Evolutionary conservation across 148 eudicot genomes (phyloP), one percentile per base, ranked within the genome.

Genomic region (Chenopodium berlandieri): DNA sequence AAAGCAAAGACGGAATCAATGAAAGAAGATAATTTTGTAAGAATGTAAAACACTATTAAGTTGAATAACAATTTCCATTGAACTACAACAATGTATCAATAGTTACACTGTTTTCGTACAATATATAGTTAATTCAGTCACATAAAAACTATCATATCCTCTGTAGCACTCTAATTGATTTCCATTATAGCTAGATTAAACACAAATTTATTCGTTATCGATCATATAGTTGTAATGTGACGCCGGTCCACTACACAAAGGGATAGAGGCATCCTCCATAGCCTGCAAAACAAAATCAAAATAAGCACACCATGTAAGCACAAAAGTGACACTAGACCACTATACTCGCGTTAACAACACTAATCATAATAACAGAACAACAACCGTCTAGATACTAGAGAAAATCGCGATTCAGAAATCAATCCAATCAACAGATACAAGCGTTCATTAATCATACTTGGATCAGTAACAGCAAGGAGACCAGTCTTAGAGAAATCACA

Each of bases 401-500:
- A 77, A 19, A 16, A 0, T 1, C 27, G 9, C n/a, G 65, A 6
- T 1, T 1, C 7, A 25, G 0, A 6, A 1, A 40, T 6, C 7
- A 40, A 40, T 0, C 44, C 44, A 40, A 0, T 40, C 44, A 40
- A 6, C 44, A 40, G 1, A 40, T 0, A 40, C 1, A 40, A 5
- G 44, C 44, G 22, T 13, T 27, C 12, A 27, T 5, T 31, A 7
- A 4, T 37, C 44, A 4, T 79, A 79, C 76, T 79, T 32, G 93
- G 93, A 76, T 89, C 90, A 5, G 88, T 77, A 40, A 81, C 54
- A 50, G 81, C 76, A 14, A 88, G 34, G 37, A 91, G 22, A 22
- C 73, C 94, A 16, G 91, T 78, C 7, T 56, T 65, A 17, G 37
- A 48, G 83, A 89, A 91, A 52, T 86, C 70, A 25, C 92, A 91